Evolutionary conservation across 371 early-diverging fungal species (phyloP).

Genomic region (Capillidium heterosporum): DNA sequence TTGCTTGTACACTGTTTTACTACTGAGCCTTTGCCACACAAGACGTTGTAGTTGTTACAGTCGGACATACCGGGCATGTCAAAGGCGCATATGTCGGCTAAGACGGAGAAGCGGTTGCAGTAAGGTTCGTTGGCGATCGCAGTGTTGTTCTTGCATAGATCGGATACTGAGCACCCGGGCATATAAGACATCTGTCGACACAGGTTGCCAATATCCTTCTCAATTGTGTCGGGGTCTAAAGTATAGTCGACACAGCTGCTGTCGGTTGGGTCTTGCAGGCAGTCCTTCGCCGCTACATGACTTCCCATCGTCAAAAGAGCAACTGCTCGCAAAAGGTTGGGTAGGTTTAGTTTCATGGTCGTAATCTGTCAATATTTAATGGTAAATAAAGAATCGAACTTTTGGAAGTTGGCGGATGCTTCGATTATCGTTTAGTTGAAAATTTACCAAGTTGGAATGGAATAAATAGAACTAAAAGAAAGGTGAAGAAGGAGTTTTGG

Average conservation of each 20-base stretch:
- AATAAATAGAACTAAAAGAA: no score
- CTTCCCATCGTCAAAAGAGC: no score
- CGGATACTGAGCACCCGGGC: constrained; percentile 29
- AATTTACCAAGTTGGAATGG: no score
- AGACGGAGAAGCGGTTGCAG: constrained; percentile 29
- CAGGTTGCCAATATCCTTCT: constrained; percentile 15
- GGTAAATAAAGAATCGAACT: no score
- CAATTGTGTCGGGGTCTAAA: constrained; percentile 15
- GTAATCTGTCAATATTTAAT: no score
- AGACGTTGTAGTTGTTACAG: constrained; percentile 12
- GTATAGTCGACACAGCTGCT: constrained; percentile 19
- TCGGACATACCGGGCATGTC: constrained; percentile 37
- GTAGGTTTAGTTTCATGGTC: no score
- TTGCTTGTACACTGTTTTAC: constrained; percentile 19
- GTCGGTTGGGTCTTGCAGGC: constrained; percentile 13
- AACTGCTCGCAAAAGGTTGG: no score
- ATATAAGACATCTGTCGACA: constrained; percentile 28
- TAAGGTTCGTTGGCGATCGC: constrained; percentile 13
- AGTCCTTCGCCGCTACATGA: background rate
- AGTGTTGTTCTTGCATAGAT: constrained; percentile 14
- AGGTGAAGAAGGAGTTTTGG: no score
- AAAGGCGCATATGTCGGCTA: constrained; percentile 28
- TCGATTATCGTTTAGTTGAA: no score
- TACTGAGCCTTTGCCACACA: constrained; percentile 10
- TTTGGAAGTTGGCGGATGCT: no score